phyloP scores from a whole-genome alignment of 768 basidiomycete species.

The Gyrodon lividus region DNA sequence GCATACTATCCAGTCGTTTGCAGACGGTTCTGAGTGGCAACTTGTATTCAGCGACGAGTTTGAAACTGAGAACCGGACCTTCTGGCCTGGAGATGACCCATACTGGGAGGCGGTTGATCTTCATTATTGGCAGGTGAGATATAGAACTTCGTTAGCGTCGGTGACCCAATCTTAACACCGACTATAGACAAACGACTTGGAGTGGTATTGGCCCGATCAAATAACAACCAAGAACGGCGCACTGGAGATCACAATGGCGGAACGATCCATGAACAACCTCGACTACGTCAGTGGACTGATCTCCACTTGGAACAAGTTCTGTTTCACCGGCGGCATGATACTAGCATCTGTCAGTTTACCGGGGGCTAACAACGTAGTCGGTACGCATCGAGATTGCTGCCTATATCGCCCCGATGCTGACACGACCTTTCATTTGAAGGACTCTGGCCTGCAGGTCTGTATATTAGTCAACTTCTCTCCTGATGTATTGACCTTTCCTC shows the following conservation, averaged over 20 bases:
- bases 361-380: slow-evolving; percentile 56
- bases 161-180: neutral
- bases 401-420: neutral
- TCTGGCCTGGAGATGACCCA: slow-evolving; percentile 80
- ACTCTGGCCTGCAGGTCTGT: slow-evolving; percentile 66
- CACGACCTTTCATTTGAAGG: slow-evolving; percentile 32
- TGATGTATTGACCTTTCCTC: slow-evolving; percentile 12
- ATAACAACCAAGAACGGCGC: slow-evolving; percentile 72
- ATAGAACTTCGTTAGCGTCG: neutral
- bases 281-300: slow-evolving; percentile 73
- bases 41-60: slow-evolving; percentile 92
- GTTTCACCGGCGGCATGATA: slow-evolving; percentile 86
- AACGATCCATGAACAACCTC: slow-evolving; percentile 66
- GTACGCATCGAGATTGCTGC: slow-evolving; percentile 17
- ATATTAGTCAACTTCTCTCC: neutral
- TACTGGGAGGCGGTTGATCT: slow-evolving; percentile 86
- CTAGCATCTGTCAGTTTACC: slow-evolving; percentile 69
- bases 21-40: slow-evolving; percentile 52
- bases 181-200: slow-evolving; percentile 63
- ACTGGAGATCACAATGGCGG: slow-evolving; percentile 70
- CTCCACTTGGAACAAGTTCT: slow-evolving; percentile 85
- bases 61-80: slow-evolving; percentile 73
- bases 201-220: slow-evolving; percentile 88
- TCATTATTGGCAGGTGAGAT: slow-evolving; percentile 68
- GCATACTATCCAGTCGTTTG: slow-evolving; percentile 52